These are phyloP conservation scores for Truncatella angustata DNA, from an alignment of 2,329 filamentous ascomycete genomes.

Conservation along the genomic window DNA sequence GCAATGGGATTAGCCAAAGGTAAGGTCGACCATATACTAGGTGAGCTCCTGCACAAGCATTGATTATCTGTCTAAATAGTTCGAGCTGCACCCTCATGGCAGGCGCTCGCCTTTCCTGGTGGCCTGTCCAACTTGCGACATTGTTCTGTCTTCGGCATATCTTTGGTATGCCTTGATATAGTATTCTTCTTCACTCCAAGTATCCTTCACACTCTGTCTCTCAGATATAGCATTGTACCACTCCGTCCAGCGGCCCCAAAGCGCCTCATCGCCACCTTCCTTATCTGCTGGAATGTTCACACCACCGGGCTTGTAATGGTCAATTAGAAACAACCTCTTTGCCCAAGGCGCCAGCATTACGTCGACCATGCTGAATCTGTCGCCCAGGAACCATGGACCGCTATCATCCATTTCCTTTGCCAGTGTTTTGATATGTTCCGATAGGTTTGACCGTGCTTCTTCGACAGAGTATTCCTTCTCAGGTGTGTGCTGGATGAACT, in stretches of 20 bases:
- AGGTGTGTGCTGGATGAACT: constrained; percentile 53
- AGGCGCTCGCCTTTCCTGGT: constrained; percentile 61
- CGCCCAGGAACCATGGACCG: constrained; percentile 68
- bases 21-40: no score
- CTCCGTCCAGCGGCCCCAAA: constrained; percentile 63
- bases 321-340: constrained; percentile 68
- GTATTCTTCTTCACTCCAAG: constrained; percentile 64
- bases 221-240: constrained; percentile 61
- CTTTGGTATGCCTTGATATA: constrained; percentile 68
- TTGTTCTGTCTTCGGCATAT: constrained; percentile 64
- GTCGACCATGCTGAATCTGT: constrained; percentile 65
- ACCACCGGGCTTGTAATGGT: constrained; percentile 67
- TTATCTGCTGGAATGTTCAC: constrained; percentile 38
- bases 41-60: no score
- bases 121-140: constrained; percentile 60
- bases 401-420: constrained; percentile 56
- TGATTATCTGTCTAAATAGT: no score
- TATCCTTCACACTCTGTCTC: constrained; percentile 64
- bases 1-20: no score
- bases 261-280: constrained; percentile 44
- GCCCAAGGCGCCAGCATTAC: constrained; percentile 72
- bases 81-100: no score
- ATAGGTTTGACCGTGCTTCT: constrained; percentile 56
- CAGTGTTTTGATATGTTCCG: constrained; percentile 58
- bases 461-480: constrained; percentile 48